phyloP scores from a whole-genome alignment of 495 filamentous ascomycete species.

The Staphylotrichum longicolle region DNA sequence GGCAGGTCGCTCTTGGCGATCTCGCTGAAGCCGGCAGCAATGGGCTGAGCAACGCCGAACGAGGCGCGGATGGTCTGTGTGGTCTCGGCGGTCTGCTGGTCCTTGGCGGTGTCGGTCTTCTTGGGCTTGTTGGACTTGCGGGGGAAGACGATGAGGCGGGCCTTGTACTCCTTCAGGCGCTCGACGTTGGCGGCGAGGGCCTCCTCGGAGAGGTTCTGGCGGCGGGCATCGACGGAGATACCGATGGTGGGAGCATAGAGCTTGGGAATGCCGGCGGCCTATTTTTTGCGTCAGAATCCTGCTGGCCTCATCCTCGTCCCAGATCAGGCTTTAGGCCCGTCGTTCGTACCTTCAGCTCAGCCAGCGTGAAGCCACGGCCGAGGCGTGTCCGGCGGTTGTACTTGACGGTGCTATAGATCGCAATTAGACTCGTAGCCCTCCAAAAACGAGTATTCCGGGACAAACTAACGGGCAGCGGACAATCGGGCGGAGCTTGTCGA shows the following conservation, averaged over 20 bases:
- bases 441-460: slow-evolving; percentile 4
- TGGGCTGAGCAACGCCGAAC: slow-evolving; percentile 68
- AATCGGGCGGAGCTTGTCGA: slow-evolving; percentile 94
- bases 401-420: slow-evolving; percentile 59
- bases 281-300: slow-evolving; percentile 24
- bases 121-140: slow-evolving; percentile 89
- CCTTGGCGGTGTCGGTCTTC: slow-evolving; percentile 85
- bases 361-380: slow-evolving; percentile 93
- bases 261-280: slow-evolving; percentile 95
- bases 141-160: slow-evolving; percentile 94
- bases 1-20: slow-evolving; percentile 78
- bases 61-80: slow-evolving; percentile 50
- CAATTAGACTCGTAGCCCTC: slow-evolving; percentile 22
- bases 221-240: slow-evolving; percentile 94
- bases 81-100: slow-evolving; percentile 73
- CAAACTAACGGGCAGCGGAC: slow-evolving; percentile 74
- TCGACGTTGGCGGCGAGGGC: slow-evolving; percentile 88
- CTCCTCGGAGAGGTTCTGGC: slow-evolving; percentile 94
- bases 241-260: slow-evolving; percentile 92
- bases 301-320: neutral
- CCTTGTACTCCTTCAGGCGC: slow-evolving; percentile 93
- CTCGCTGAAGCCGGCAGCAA: slow-evolving; percentile 63
- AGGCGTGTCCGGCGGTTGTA: slow-evolving; percentile 98
- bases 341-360: slow-evolving; percentile 87
- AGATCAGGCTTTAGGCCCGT: neutral